phyloP scores from a whole-genome alignment of 176 grass and related monocot genomes.

The Phoenix dactylifera region DNA sequence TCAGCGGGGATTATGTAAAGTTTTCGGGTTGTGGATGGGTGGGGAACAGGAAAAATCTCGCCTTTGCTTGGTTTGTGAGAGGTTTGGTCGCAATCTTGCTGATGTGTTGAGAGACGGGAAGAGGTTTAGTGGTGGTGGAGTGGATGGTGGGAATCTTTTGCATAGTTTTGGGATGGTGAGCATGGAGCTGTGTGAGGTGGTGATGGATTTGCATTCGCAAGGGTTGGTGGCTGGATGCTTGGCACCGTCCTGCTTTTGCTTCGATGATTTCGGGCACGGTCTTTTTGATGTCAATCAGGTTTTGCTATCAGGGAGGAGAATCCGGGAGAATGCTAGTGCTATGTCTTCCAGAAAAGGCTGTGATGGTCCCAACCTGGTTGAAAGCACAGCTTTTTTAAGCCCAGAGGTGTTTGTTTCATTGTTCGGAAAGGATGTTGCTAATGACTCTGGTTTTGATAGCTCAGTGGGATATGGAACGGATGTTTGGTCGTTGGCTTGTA shows the following conservation, averaged over 20 bases:
- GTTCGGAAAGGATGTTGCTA: neutral
- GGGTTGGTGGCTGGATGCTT: constrained; percentile 57
- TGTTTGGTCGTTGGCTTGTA: constrained; percentile 66
- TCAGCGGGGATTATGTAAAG: constrained; percentile 34
- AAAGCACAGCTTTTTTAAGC: constrained; percentile 20
- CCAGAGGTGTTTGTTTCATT: constrained; percentile 37
- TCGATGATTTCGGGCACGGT: constrained; percentile 47
- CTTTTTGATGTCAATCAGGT: constrained; percentile 60
- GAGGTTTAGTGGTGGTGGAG: neutral
- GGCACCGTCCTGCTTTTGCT: constrained; percentile 42
- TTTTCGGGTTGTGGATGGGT: constrained; percentile 67
- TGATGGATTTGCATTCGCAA: constrained; percentile 53
- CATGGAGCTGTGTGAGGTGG: constrained; percentile 60
- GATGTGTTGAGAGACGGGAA: constrained; percentile 9
- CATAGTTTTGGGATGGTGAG: constrained; percentile 25
- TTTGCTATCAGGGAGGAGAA: constrained; percentile 29
- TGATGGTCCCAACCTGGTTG: neutral
- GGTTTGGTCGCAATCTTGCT: constrained; percentile 13
- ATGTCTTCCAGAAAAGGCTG: constrained; percentile 13
- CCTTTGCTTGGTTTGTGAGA: constrained; percentile 69
- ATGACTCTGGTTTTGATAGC: constrained; percentile 19
- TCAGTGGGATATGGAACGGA: constrained; percentile 37
- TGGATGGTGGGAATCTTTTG: constrained; percentile 16
- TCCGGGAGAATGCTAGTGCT: constrained; percentile 18
- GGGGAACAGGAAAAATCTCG: constrained; percentile 15